A percentile compares a stretch with the other conserved stretches of the same genome.
Evolutionary conservation across 257 asterid genomes (phyloP).

Genomic region (Ophiorrhiza pumila): DNA sequence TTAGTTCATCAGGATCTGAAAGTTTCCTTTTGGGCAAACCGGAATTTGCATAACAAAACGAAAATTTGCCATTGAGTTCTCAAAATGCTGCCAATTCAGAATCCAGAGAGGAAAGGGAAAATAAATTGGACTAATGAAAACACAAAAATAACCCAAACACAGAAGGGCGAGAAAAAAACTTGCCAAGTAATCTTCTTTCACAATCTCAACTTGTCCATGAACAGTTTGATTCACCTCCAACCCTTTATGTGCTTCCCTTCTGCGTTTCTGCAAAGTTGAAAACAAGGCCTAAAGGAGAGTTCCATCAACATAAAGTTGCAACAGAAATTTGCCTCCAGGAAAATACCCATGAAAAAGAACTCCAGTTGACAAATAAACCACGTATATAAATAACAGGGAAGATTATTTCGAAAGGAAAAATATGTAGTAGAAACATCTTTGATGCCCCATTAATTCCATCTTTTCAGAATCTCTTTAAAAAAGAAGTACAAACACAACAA

Average conservation of each 20-base stretch:
- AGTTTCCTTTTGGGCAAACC: background rate
- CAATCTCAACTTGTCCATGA: conserved; percentile 74
- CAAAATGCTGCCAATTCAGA: background rate
- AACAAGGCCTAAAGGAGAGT: conserved; percentile 4
- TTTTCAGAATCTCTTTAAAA: background rate
- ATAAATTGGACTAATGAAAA: background rate
- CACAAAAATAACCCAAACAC: conserved; percentile 12
- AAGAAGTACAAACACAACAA: background rate
- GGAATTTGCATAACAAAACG: background rate
- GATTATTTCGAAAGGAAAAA: background rate
- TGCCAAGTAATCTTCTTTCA: conserved; percentile 90
- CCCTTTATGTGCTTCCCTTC: conserved; percentile 49
- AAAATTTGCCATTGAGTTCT: background rate
- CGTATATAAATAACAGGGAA: background rate
- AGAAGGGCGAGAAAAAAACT: conserved; percentile 15
- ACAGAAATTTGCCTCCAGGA: background rate
- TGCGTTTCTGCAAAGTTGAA: conserved; percentile 63
- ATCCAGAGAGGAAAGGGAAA: background rate
- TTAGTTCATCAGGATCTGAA: background rate
- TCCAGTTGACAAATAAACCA: too few relatives aligned
- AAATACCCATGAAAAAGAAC: background rate
- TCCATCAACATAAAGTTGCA: conserved; percentile 4
- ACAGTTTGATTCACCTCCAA: conserved; percentile 75
- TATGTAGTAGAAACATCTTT: conserved; percentile 3
- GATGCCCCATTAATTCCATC: background rate